A percentile compares a stretch with the other conserved stretches of the same genome.
Conservation (phyloP, 208 protist genomes). For the Angomonas deanei region DNA sequence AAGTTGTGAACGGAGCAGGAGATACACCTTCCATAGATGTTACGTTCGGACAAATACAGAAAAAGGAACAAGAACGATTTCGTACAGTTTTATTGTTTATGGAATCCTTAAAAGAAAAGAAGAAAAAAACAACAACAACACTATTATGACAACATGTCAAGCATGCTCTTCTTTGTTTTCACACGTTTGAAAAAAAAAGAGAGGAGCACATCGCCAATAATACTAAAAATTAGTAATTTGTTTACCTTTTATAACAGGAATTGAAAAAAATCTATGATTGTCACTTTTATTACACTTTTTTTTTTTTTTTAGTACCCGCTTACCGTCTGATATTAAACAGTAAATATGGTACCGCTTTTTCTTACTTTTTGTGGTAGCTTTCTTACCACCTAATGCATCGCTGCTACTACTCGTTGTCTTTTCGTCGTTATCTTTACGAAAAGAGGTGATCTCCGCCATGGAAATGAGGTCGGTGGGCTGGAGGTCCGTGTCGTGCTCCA, state of each 20-base stretch:
- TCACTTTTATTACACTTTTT: slow-evolving; percentile 3
- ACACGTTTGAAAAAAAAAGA: no score
- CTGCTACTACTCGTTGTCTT: slow-evolving; percentile 1
- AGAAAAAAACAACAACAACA: neutral
- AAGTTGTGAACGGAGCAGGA: no score
- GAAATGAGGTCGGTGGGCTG: slow-evolving; percentile 56
- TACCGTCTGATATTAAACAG: slow-evolving; percentile 3
- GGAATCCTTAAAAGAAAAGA: no score
- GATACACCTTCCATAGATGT: neutral
- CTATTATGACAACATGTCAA: no score
- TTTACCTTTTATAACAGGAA: no score
- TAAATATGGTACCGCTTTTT: slow-evolving; percentile 4
- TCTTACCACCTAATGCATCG: neutral
- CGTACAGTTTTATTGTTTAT: neutral
- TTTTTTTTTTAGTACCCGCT: neutral
- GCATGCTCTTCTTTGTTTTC: no score
- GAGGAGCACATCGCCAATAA: no score
- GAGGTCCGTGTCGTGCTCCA: slow-evolving; percentile 61
- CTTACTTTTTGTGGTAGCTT: neutral
- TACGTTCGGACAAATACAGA: neutral
- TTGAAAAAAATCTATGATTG: neutral
- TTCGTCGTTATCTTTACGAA: slow-evolving; percentile 1
- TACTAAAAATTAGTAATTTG: no score
- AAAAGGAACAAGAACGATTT: slow-evolving; percentile 1
- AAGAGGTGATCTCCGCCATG: slow-evolving; percentile 48